Evolutionary conservation across 108 stramenopile species (phyloP).

Genomic region (Nitzschia palea): DNA sequence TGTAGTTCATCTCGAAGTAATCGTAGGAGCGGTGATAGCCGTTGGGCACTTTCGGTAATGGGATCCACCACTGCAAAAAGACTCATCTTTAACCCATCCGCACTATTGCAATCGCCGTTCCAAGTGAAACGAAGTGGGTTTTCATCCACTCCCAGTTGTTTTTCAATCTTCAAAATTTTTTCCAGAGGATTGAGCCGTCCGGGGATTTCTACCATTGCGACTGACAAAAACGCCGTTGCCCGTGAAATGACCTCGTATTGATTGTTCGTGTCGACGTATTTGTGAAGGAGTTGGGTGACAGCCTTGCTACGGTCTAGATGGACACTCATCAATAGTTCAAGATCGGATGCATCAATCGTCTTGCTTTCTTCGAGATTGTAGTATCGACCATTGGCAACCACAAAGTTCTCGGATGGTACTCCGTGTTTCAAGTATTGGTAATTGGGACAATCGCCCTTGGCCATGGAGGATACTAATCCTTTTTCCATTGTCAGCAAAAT

Average conservation of each 20-base stretch:
- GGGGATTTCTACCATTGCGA: not conserved
- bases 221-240: constrained; percentile 37
- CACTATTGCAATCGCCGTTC: constrained; percentile 41
- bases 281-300: constrained; percentile 45
- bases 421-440: constrained; percentile 23
- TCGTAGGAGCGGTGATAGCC: constrained; percentile 75
- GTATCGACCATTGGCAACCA: constrained; percentile 55
- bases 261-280: constrained; percentile 23
- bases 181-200: constrained; percentile 14
- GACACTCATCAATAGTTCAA: constrained; percentile 61
- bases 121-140: constrained; percentile 67
- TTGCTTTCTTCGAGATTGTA: constrained; percentile 36
- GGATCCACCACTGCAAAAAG: constrained; percentile 89
- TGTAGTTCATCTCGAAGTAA: constrained; percentile 77
- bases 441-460: not conserved
- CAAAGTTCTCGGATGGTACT: constrained; percentile 42
- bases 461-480: not conserved
- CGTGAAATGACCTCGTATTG: constrained; percentile 28
- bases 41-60: constrained; percentile 83
- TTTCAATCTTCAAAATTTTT: constrained; percentile 11
- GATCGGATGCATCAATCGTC: constrained; percentile 44
- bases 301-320: constrained; percentile 44
- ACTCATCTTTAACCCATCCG: constrained; percentile 11
- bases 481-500: constrained; percentile 9
- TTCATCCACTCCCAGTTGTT: constrained; percentile 12